Evolutionary conservation across 2,329 filamentous ascomycete species (phyloP), one percentile per base, ranked within the genome.

Genomic region (Penicillium sp.): DNA sequence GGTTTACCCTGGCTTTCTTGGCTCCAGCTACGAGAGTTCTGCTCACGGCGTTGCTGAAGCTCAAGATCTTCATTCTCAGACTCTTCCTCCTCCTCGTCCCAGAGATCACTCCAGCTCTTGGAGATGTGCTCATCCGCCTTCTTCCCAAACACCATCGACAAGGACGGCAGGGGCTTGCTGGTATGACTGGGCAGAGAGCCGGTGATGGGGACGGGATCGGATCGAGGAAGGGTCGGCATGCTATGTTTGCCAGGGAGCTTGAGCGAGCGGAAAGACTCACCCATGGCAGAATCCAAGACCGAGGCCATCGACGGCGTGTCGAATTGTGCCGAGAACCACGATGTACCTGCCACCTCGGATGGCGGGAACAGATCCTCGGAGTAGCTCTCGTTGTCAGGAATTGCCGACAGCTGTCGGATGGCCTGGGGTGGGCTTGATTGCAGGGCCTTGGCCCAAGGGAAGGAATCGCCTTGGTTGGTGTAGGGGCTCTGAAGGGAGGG

Each of bases 91-190:
- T 97, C 92, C 69, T 97, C 92, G 51, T 97, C 92, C 86, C 90
- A 96, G 70, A 97, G 83, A 69, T 98, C 93, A 65, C 91, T 95
- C 93, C 93, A 98, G 77, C 93, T 97, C 85, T 97, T 97, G 49
- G 93, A 95, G 42, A 95, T 88, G 42, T 81, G 77, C 40, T 92
- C 87, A 55, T 83, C 81, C 67, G 87, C 83, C 31, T 67, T 66
- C 64, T 84, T 84, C 44, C 88, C 88, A 66, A 95, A 92, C 44
- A 92, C 82, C 65, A 86, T 81, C 4, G 88, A 84, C 78, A 92
- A 85, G 53, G 88, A 84, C 46, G 81, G 77, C 59, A 85, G 76
- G 35, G 81, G 80, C 67, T 79, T 74, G 62, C 75, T 66, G 55
- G 82, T 78, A 59, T 81, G 81, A 51, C 68, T 75, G 0, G 89